Base-by-base conservation (phyloP, 495 filamentous ascomycete genomes). In the Paragyromitra xinjiangensis region DNA sequence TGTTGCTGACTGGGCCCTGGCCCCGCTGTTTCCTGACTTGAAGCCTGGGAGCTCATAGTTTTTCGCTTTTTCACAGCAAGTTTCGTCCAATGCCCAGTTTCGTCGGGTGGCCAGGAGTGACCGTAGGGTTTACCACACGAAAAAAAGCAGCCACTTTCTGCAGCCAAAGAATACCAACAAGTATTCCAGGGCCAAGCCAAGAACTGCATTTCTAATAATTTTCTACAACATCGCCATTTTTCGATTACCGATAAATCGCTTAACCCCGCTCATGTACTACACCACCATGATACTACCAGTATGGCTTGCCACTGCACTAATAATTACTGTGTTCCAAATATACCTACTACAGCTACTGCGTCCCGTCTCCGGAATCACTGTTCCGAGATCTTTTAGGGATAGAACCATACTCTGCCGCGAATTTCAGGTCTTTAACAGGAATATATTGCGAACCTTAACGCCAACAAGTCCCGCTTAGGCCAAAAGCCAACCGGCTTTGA, bases 251-350 rank as follows among this genome's bases (percentile, higher is more conserved):
- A 34, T 34, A 34, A 34, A 34, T 11, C 24, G 40, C 62, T 42
- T 45, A 64, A 39, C 19, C 58, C 58, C 24, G 29, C 16, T 11
- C 12, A 48, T 48, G 44, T 16, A 34, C 29, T 34, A 34, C 29
- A 48, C 8, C 7, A 16, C 44, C 7, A 48, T 48, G 44, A 12
- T 34, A 34, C 29, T 34, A 3, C 3, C 11, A 48, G 11, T 48
- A 48, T 48, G 7, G 8, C 16, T 48, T 14, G 14, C 44, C 44
- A 16, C 11, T 16, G 11, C 14, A 9, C 16, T 9, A 5, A 48
- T 48, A 48, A 48, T 56, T 56, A 56, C 53, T 56, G 22, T 29
- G 53, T 56, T 56, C 12, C 53, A 56, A 56, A 26, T 56, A 56
- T 56, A 56, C 8, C 8, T 22, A 56, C 53, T 3, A 9, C 22